Evolutionary conservation across 441 rosid species (phyloP).

Genomic region (Erodium chrysanthum): DNA sequence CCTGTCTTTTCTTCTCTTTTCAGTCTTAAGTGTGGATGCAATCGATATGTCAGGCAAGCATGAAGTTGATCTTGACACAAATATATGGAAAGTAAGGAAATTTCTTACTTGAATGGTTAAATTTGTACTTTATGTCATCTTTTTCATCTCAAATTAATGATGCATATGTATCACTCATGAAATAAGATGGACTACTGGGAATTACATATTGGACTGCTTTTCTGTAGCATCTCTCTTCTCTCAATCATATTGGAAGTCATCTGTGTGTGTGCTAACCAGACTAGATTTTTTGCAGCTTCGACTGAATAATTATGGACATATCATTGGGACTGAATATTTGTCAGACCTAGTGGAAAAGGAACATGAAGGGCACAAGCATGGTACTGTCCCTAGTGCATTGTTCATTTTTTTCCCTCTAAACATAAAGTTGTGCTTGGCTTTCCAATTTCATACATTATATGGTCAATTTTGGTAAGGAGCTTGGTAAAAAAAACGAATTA

Average conservation of each 20-base stretch:
- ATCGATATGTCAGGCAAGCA: slow-evolving; percentile 99
- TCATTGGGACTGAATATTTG: slow-evolving; percentile 82
- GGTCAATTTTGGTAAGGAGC: not conserved
- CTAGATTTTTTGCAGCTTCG: slow-evolving; percentile 70
- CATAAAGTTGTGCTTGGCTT: too few species aligned
- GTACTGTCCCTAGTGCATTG: slow-evolving; percentile 26
- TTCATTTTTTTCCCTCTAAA: not conserved
- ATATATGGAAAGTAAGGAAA: slow-evolving; percentile 78
- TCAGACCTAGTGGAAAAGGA: slow-evolving; percentile 92
- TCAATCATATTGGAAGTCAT: not conserved
- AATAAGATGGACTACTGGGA: not conserved
- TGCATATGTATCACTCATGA: not conserved
- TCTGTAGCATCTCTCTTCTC: not conserved
- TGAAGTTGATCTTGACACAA: slow-evolving; percentile 99
- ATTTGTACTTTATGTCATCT: not conserved
- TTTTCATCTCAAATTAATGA: not conserved
- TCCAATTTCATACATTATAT: not conserved
- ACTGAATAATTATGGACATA: slow-evolving; percentile 63
- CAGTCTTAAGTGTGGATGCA: slow-evolving; percentile 92
- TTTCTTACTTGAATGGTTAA: slow-evolving; percentile 1
- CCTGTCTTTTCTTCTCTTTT: slow-evolving; percentile 13
- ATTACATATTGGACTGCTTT: not conserved
- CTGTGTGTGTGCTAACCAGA: slow-evolving; percentile 19
- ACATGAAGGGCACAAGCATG: slow-evolving; percentile 57
- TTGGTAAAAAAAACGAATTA: not conserved